Evolutionary conservation across 306 rosid species (phyloP).

Genomic region (Inga leiocalycina): DNA sequence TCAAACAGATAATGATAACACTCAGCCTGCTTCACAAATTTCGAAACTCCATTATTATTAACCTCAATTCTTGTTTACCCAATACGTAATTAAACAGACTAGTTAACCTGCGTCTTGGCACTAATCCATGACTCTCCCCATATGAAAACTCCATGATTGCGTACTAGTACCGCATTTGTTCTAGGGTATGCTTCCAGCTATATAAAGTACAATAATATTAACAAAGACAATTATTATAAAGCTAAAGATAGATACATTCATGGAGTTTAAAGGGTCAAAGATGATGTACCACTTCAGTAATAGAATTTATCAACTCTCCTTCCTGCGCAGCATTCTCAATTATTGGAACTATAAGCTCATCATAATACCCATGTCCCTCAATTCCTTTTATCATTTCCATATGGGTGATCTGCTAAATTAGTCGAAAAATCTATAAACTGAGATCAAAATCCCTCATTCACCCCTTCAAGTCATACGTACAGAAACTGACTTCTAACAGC

Average conservation of each 20-base stretch:
- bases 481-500: neutral
- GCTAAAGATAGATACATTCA: no score
- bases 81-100: neutral
- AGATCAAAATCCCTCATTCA: neutral
- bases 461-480: neutral
- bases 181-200: constrained; percentile 66
- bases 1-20: constrained; percentile 71
- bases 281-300: constrained; percentile 54
- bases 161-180: constrained; percentile 69
- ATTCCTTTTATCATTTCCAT: constrained; percentile 82
- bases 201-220: neutral
- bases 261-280: no score
- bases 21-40: constrained; percentile 48
- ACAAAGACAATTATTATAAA: neutral
- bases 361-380: constrained; percentile 69
- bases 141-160: constrained; percentile 67
- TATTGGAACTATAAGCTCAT: constrained; percentile 68
- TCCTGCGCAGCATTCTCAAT: constrained; percentile 70
- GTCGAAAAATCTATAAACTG: neutral
- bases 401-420: constrained; percentile 56
- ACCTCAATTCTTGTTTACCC: neutral
- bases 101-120: constrained; percentile 63
- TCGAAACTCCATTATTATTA: neutral
- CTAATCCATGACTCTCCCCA: constrained; percentile 80
- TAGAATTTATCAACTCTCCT: constrained; percentile 59